These are phyloP conservation scores for Cucurbitaria berberidis DNA, from an alignment of 2,329 filamentous ascomycete species.

Conservation along the genomic window DNA sequence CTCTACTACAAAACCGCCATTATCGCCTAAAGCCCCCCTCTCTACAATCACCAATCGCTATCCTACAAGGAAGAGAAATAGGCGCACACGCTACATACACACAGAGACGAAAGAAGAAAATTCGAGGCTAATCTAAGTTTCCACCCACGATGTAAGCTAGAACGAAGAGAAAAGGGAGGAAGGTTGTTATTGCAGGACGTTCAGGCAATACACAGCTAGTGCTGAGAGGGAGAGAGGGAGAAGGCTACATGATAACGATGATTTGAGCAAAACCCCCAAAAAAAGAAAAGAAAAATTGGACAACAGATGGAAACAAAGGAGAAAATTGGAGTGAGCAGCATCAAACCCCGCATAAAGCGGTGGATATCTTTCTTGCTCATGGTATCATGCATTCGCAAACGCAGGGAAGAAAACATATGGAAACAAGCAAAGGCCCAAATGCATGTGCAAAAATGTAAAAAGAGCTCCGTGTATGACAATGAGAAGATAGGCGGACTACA, in stretches of 20 bases:
- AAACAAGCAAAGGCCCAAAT: not conserved
- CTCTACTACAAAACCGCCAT: not conserved
- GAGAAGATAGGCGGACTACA: too few relatives aligned
- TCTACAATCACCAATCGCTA: not conserved
- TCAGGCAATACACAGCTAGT: too few relatives aligned
- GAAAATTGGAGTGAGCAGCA: not conserved
- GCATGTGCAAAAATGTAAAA: not conserved
- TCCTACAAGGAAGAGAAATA: not conserved
- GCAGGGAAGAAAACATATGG: not conserved
- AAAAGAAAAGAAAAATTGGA: not conserved
- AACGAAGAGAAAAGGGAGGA: too few relatives aligned
- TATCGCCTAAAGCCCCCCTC: not conserved
- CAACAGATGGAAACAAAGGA: not conserved
- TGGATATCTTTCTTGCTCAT: conserved; percentile 8
- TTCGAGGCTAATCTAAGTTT: too few relatives aligned
- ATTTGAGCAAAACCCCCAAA: too few relatives aligned
- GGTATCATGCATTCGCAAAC: conserved; percentile 28
- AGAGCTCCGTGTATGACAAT: too few relatives aligned
- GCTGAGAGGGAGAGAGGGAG: not conserved
- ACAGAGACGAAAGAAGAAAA: too few relatives aligned
- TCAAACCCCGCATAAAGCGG: not conserved
- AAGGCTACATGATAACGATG: not conserved
- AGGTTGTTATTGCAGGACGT: not conserved
- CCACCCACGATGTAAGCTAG: too few relatives aligned
- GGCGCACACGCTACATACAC: too few relatives aligned